Evolutionary conservation across 345 rosid genomes (phyloP).

Genomic region (Ceriops zippeliana): DNA sequence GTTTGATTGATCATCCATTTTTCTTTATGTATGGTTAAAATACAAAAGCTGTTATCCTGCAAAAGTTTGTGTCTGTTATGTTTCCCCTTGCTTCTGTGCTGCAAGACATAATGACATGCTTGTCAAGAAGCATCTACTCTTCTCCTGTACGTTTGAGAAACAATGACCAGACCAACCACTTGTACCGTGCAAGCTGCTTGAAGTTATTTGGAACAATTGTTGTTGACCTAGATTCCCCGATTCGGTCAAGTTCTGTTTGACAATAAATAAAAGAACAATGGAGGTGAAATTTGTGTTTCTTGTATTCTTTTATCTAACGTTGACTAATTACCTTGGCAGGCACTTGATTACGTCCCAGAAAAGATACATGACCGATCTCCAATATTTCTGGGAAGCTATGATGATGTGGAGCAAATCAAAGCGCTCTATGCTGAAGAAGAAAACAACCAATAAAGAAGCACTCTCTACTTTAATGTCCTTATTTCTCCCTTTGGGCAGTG

Average conservation of each 20-base stretch:
- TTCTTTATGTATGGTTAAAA: background rate
- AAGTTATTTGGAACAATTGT: too few relatives aligned
- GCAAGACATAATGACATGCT: too few relatives aligned
- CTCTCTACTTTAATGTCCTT: slow-evolving; percentile 3
- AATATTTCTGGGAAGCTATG: slow-evolving; percentile 88
- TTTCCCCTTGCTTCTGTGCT: background rate
- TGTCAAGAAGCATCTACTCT: too few relatives aligned
- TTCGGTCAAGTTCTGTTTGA: background rate
- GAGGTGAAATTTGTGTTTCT: background rate
- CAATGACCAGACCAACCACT: too few relatives aligned
- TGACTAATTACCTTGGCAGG: slow-evolving; percentile 41
- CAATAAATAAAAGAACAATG: background rate
- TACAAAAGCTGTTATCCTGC: background rate
- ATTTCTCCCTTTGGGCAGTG: background rate
- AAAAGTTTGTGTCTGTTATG: background rate
- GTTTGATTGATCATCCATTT: background rate
- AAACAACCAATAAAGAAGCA: slow-evolving; percentile 28
- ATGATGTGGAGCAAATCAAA: slow-evolving; percentile 92
- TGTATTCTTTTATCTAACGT: background rate
- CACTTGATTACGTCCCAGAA: slow-evolving; percentile 71
- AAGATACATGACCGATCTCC: slow-evolving; percentile 89
- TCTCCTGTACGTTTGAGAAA: too few relatives aligned
- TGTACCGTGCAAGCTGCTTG: too few relatives aligned
- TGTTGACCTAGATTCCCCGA: too few relatives aligned
- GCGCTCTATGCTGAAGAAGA: slow-evolving; percentile 64